Evolutionary conservation across 345 rosid species (phyloP), one percentile per base, ranked within the genome.

Genomic region (Bruguiera parviflora): DNA sequence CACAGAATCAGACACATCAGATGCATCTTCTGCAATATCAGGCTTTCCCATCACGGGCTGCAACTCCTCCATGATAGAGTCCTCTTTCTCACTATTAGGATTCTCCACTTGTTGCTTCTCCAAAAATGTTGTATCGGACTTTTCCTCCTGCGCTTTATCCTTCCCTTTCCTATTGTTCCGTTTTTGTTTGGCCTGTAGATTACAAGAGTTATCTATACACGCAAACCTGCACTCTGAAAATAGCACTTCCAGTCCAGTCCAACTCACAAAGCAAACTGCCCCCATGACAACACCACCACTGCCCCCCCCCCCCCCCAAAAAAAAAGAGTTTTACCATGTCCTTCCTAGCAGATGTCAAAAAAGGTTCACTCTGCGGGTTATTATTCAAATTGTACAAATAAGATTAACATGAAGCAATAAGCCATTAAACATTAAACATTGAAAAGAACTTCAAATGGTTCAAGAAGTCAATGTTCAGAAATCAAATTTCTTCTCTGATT

Each of bases 151-250:
- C 73, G 76, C 92, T 79, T 87, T 95, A 37, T 87, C 92, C 83
- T 88, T 95, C 53, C 79, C 89, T 80, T 86, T 95, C 65, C 92
- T 87, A 76, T 82, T 95, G 77, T 89, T 87, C 79, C 94, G 84
- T 71, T 87, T 95, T 76, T 92, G 96, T 84, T 92, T 95, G 32
- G 91, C 87, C 96, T 95, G 76, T 35, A 71, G 60, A 43, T 55
- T 31, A 68, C 10, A 60, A 62, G 53, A 69, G 58, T 35, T 27
- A 33, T 13, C 39, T 29, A 53, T 68, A 68, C 52, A 37, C 13
- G n/a, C 31, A 43, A 32, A 27, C 5, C 49, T 43, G 49, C 18
- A 43, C 49, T 43, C 49, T 13, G 49, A 43, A 39, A 43, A 43
- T 13, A 43, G 19, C 49, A 43, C 5, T 43, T 43, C 49, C 49